These are phyloP conservation scores for Austropuccinia psidii DNA, from an alignment of 1,284 basidiomycete species.

Conservation along the genomic window DNA sequence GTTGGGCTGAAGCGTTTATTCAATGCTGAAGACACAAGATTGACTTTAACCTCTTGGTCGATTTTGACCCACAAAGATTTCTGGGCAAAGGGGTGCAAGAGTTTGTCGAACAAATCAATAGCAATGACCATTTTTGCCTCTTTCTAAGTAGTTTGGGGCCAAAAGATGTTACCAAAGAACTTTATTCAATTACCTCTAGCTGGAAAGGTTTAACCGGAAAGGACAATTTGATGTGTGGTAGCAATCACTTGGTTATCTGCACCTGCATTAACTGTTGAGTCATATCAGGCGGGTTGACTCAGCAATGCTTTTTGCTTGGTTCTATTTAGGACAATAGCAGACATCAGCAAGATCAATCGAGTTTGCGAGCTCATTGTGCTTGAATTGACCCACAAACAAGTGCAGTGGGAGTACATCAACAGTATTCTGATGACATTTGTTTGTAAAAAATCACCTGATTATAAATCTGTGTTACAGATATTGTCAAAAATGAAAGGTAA, in stretches of 20 bases:
- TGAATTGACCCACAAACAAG: constrained; percentile 61
- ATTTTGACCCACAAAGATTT: constrained; percentile 67
- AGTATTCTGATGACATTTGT: constrained; percentile 86
- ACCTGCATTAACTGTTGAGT: not conserved
- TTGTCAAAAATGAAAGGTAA: constrained; percentile 70
- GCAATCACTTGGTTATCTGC: no score
- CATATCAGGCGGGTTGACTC: not conserved
- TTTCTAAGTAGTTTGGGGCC: constrained; percentile 79
- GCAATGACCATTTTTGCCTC: constrained; percentile 86
- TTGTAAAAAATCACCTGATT: constrained; percentile 82
- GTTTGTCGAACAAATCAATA: constrained; percentile 76
- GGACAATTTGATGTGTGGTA: not conserved
- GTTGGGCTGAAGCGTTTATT: constrained; percentile 75
- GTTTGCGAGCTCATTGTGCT: constrained; percentile 71
- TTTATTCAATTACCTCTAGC: constrained; percentile 15
- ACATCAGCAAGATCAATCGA: constrained; percentile 55
- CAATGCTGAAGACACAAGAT: constrained; percentile 88
- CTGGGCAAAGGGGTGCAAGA: constrained; percentile 54
- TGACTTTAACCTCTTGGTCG: constrained; percentile 78
- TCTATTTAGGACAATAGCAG: constrained; percentile 40
- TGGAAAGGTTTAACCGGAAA: constrained; percentile 11
- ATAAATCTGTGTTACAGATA: constrained; percentile 71
- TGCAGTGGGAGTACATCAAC: constrained; percentile 74
- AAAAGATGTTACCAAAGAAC: constrained; percentile 7
- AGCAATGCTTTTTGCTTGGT: not conserved